phyloP scores from a whole-genome alignment of 345 rosid species.

The Geranium brycei region DNA sequence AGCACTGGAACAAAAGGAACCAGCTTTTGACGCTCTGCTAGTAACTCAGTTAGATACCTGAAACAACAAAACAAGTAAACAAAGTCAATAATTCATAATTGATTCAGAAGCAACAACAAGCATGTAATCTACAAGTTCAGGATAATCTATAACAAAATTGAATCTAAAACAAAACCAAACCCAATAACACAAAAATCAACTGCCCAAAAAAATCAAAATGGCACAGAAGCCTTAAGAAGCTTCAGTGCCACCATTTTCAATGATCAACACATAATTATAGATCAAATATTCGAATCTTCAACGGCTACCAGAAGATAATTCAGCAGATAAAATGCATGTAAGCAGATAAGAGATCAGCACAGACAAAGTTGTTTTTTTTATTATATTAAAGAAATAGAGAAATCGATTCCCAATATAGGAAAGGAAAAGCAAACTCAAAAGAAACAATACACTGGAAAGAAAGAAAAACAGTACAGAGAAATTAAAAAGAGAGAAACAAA shows the following conservation, averaged over 20 bases:
- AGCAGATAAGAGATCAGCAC: no score
- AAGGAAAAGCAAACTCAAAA: no score
- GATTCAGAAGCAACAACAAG: conserved; percentile 5
- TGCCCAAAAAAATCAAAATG: no score
- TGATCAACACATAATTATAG: background rate
- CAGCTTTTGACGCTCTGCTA: conserved; percentile 71
- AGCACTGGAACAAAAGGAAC: conserved; percentile 60
- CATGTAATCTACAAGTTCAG: background rate
- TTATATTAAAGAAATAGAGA: no score
- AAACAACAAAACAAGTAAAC: conserved; percentile 4
- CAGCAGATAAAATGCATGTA: no score
- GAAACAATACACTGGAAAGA: no score
- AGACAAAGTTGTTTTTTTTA: background rate
- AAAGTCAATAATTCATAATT: conserved; percentile 5
- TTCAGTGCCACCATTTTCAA: no score
- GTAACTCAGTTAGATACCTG: conserved; percentile 71
- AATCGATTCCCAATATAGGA: no score
- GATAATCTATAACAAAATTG: background rate
- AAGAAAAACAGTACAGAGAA: no score
- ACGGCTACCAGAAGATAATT: background rate
- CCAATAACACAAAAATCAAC: background rate
- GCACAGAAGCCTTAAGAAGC: no score
- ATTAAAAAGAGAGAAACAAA: background rate
- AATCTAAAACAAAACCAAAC: background rate
- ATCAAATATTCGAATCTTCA: background rate